Base-by-base conservation (phyloP, 148 eudicot species). In the Cornus florida region DNA sequence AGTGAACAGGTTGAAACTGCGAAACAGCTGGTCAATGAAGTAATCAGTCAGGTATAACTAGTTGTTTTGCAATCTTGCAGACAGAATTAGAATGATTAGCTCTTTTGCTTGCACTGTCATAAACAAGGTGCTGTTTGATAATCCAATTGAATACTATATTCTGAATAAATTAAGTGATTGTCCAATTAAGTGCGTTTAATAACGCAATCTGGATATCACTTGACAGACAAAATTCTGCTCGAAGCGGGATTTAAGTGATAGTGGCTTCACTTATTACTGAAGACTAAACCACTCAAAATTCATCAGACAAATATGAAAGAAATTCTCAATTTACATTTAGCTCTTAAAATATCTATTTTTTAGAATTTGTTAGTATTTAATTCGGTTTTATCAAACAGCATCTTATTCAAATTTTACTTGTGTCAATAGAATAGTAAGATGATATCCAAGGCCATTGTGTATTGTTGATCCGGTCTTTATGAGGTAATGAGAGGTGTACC, bases 1-100 rank as follows among this genome's bases (percentile, higher is more conserved):
- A 84, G 80, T 83, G 99, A 97, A 72, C 97, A 92, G 84, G 90
- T 97, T 79, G 99, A 96, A 85, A 75, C 86, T 81, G 99, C 98
- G 74, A 96, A 93, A 83, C 90, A 86, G 76, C 74, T 96, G 91
- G 98, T 96, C 81, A 84, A 90, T 84, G 99, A 96, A 87, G 95
- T 92, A 56, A 93, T 82, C 75, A 86, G 89, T 74, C 95, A 96
- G 99, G 99, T 95, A 92, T 91, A 91, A 39, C 62, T 64, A 23
- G 12, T 71, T 79, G 32, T 81, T 70, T 43, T 59, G 32, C 17
- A 72, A 16, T 66, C 39, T 57, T 75, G 33, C 69, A 31, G 81
- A 10, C 60, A 43, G 81, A 43, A 16, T 66, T 70, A 53, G 64
- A 14, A 32, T 39, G 16, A 33, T 57, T 2, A 33, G 14, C 19